Base-by-base conservation (phyloP, 202 grass and related monocot species). In the Dendrocalamus latiflorus region DNA sequence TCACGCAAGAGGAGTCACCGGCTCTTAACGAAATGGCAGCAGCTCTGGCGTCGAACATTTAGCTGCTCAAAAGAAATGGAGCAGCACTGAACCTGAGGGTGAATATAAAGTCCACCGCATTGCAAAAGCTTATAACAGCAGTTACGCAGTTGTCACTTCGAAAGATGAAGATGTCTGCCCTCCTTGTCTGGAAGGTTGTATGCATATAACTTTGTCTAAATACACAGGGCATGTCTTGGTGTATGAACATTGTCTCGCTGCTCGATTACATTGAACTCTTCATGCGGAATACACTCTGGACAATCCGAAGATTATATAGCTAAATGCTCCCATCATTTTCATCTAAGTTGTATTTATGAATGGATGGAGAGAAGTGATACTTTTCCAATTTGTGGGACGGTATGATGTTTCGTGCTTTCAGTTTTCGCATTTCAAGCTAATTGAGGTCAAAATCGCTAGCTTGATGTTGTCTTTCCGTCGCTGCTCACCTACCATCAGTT, bases 301-400 rank as follows among this genome's bases (percentile, higher is more conserved):
- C 51, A 97, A 97, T 83, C 94, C 89, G 21, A 93, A 91, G 90
- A 94, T 94, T n/a, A n/a, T 65, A 49, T 97, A 61, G 64, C 89
- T 44, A 90, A 94, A 82, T 97, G 91, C 80, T 91, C 85, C 34
- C 94, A 97, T 72, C 91, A 92, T 88, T 97, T 94, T 60, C 94
- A 97, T 90, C 86, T 97, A 74, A 89, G 94, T 64, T 97, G 94
- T 88, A 97, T 97, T 86, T 97, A 97, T 70, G 94, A 97, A 81
- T 97, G 94, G 94, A 97, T 97, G 94, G 94, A 97, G 75, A 85
- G 94, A 81, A 94, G 94, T 68, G 91, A 97, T n/a, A n/a, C n/a
- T n/a, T n/a, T n/a, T n/a, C n/a, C n/a, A n/a, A n/a, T n/a, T n/a
- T n/a, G n/a, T n/a, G n/a, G n/a, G n/a, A n/a, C n/a, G n/a, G n/a